Evolutionary conservation across 129 eudicot genomes (phyloP).

Genomic region (Pulicaria dysenterica): DNA sequence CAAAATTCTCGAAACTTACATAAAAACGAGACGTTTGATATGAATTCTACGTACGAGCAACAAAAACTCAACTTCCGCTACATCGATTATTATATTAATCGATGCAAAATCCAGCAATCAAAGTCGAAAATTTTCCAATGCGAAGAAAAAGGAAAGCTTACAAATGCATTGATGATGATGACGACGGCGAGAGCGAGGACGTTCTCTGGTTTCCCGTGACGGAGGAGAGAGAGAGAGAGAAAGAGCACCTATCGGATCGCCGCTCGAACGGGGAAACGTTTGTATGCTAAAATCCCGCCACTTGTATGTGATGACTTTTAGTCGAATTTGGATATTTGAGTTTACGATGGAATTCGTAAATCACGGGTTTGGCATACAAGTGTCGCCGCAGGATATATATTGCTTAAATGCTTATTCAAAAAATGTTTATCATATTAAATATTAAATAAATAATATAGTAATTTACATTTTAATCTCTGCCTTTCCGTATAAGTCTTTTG

Average conservation of each 20-base stretch:
- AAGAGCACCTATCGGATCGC: constrained; percentile 57
- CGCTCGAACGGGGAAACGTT: constrained; percentile 44
- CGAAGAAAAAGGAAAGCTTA: constrained; percentile 31
- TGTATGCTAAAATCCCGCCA: constrained; percentile 60
- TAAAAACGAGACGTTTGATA: neutral
- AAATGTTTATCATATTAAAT: no score
- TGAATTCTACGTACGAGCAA: neutral
- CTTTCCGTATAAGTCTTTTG: no score
- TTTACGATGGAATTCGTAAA: neutral
- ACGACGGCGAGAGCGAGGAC: constrained; percentile 35
- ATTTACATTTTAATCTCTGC: no score
- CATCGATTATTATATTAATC: constrained; percentile 2
- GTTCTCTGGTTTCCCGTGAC: constrained; percentile 55
- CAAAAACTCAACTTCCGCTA: constrained; percentile 22
- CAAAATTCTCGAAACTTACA: constrained; percentile 17
- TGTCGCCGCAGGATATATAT: no score
- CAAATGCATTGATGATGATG: constrained; percentile 36
- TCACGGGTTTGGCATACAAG: neutral
- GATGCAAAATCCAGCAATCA: constrained; percentile 6
- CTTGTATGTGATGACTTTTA: constrained; percentile 35
- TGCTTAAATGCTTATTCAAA: no score
- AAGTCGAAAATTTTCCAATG: constrained; percentile 2
- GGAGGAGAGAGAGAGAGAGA: constrained; percentile 38
- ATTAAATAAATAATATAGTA: no score
- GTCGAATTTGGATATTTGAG: neutral